A percentile compares a stretch with the other conserved stretches of the same genome.
phyloP scores from a whole-genome alignment of 768 basidiomycete genomes.

The Tricholoma furcatifolium region DNA sequence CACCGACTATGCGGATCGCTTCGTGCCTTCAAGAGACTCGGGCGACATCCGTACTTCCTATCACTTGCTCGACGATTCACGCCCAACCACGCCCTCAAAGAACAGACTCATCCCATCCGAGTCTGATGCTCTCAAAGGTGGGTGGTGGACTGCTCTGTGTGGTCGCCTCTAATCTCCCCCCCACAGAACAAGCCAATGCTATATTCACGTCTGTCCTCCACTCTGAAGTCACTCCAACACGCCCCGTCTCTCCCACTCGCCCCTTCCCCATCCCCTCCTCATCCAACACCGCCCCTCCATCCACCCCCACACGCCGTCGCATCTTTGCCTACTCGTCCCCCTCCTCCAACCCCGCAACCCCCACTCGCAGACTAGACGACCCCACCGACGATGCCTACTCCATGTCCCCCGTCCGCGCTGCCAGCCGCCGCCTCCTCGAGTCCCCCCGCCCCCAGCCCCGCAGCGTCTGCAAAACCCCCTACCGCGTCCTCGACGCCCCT shows the following conservation, averaged over 20 bases:
- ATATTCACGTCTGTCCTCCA: slow-evolving; percentile 78
- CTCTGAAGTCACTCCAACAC: slow-evolving; percentile 73
- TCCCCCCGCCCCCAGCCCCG: slow-evolving; percentile 81
- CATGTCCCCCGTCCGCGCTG: slow-evolving; percentile 83
- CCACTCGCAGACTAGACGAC: slow-evolving; percentile 68
- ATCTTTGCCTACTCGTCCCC: slow-evolving; percentile 70
- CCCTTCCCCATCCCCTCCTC: slow-evolving; percentile 29
- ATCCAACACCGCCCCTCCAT: slow-evolving; percentile 39
- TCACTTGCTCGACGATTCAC: slow-evolving; percentile 57
- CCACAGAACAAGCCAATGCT: slow-evolving; percentile 78
- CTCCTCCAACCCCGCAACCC: slow-evolving; percentile 54
- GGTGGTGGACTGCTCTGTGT: slow-evolving; percentile 18
- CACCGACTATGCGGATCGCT: slow-evolving; percentile 62
- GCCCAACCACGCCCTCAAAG: slow-evolving; percentile 60
- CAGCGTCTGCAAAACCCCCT: slow-evolving; percentile 90
- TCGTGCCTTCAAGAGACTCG: slow-evolving; percentile 64
- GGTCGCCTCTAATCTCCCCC: not conserved
- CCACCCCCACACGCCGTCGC: slow-evolving; percentile 56
- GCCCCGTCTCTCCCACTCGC: slow-evolving; percentile 61
- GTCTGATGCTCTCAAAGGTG: slow-evolving; percentile 77
- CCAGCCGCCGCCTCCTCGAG: slow-evolving; percentile 79
- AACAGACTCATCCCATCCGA: slow-evolving; percentile 64
- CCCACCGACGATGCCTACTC: slow-evolving; percentile 89
- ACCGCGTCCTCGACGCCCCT: slow-evolving; percentile 95
- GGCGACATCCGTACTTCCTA: slow-evolving; percentile 68